Base-by-base conservation (phyloP, 441 rosid genomes). In the Jatropha podagrica region DNA sequence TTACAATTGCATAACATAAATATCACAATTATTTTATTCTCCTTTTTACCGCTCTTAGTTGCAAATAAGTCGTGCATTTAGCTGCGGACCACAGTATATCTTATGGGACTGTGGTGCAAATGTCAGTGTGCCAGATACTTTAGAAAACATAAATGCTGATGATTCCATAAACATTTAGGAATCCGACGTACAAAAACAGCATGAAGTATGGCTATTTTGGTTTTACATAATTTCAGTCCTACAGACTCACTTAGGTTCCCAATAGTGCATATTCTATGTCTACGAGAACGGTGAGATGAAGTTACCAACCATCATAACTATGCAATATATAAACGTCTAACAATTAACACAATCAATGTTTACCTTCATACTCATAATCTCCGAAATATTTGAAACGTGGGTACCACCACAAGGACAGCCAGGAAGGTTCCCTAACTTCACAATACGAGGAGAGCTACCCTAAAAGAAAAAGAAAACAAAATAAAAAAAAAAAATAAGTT, bases 381-480 rank as follows among this genome's bases (percentile, higher is more conserved):
- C 97, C 52, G 92, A 87, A 71, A 92, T 80, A 77, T 89, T 90
- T 71, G 84, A 73, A 73, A 94, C 93, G 83, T 91, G 98, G 27
- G 97, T 94, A 18, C 97, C 97, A 46, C 98, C 97, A 80, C 96
- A 94, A 2, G 98, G 94, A 80, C 98, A 86, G 23, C 97, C 92
- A 23, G 83, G 85, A 79, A 65, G 79, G 80, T 83, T 82, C 63
- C 94, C 97, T 75, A 94, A 64, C 81, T 77, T 86, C 81, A 89
- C 81, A 79, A 92, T 83, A 61, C 98, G 93, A 73, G 96, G 98
- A 73, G 79, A 87, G 86, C 93, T 89, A 8, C 76, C 90, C 98
- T 94, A 90, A 79, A 79, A 75, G 27, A 23, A 23, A 23, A 23
- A 23, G 23, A 23, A 23, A 23, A 23, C 23, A 23, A 23, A 23